phyloP scores from a whole-genome alignment of 2,329 filamentous ascomycete genomes.

The Teratosphaeria pseudoeucalypti region DNA sequence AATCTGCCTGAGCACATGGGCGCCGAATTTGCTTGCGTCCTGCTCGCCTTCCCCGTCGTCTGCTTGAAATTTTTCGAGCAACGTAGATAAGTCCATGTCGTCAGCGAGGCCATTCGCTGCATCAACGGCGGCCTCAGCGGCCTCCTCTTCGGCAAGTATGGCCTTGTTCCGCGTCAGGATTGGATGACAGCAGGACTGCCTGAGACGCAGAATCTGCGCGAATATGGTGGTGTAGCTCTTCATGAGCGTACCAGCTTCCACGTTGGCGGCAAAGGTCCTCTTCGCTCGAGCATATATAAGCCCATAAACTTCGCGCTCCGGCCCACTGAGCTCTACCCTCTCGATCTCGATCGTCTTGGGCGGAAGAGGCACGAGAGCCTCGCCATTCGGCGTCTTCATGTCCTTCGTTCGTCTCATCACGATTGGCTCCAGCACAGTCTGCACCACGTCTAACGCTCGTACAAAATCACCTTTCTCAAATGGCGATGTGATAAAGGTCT shows the following conservation, averaged over 20 bases:
- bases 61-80: conserved; percentile 72
- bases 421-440: conserved; percentile 91
- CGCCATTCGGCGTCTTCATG: conserved; percentile 88
- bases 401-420: conserved; percentile 92
- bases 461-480: conserved; percentile 95
- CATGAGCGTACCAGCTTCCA: conserved; percentile 84
- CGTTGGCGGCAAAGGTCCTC: conserved; percentile 70
- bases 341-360: conserved; percentile 75
- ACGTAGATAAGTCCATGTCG: conserved; percentile 85
- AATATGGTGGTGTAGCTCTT: conserved; percentile 97
- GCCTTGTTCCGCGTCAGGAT: conserved; percentile 76
- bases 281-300: conserved; percentile 78
- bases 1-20: conserved; percentile 82
- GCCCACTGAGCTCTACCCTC: conserved; percentile 70
- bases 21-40: conserved; percentile 64
- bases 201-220: conserved; percentile 83
- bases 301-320: conserved; percentile 85
- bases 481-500: conserved; percentile 93
- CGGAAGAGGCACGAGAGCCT: conserved; percentile 71
- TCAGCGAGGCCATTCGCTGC: conserved; percentile 73
- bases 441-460: conserved; percentile 87
- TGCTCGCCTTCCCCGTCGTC: conserved; percentile 43
- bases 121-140: conserved; percentile 67
- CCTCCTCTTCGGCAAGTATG: conserved; percentile 77
- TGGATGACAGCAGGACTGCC: conserved; percentile 91